Evolutionary conservation across 495 filamentous ascomycete genomes (phyloP), one percentile per base, ranked within the genome.

Genomic region (Aspergillus diversus): DNA sequence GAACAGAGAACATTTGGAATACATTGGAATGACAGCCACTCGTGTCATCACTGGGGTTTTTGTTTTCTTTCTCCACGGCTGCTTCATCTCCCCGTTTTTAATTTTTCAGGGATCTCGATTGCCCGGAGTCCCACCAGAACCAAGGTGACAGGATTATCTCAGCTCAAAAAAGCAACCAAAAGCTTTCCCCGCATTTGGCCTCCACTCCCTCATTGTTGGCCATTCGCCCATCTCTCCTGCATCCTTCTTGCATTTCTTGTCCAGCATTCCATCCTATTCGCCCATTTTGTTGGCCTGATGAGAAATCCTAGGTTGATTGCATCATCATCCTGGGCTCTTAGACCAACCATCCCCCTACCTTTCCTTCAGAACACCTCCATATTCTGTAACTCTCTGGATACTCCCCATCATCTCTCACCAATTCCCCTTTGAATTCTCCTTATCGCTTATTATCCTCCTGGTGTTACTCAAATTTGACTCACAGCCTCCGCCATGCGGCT

Each of bases 401-500:
- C 21, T 2, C 39, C n/a, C 9, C 37, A 42, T 42, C 9, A 42
- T 15, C 15, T 2, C 7, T 15, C 17, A 7, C 50, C 50, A 33
- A 53, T 11, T 6, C 27, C n/a, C 16, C 33, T 37, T 47, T 52
- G 21, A 42, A 8, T 8, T 31, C 42, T 17, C 42, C 48, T 33
- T 27, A 37, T 35, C 13, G 51, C 35, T 49, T 55, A 43, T 49
- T 48, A 57, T 54, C 27, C 27, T 33, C 11, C 43, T 52, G 31
- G 31, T 33, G 2, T 2, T 62, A 42, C 43, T 54, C 55, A 46
- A 43, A 31, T 34, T 33, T 27, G 5, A 16, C 51, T 37, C 13
- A 27, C 16, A 16, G 12, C 37, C 27, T 39, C 60, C 65, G 57
- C 66, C 8, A 81, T 81, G 79, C 76, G 73, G 60, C 63, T 71